Evolutionary conservation across 345 rosid genomes (phyloP), one percentile per base, ranked within the genome.

Genomic region (Hypericum perforatum): DNA sequence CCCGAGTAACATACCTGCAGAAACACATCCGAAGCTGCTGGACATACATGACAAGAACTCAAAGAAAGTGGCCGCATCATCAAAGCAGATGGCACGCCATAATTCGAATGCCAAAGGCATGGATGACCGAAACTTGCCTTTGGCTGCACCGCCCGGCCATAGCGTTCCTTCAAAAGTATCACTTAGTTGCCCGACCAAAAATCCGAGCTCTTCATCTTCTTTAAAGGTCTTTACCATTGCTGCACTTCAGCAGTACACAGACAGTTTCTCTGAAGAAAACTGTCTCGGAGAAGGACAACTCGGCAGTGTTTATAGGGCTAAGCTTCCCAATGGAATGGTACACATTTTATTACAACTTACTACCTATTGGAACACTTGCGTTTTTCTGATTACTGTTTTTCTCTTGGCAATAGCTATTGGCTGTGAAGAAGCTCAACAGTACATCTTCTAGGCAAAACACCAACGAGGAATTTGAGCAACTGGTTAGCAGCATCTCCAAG

Each of bases 241-340:
- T 11, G 74, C 85, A 7, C 95, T 92, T 68, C 98, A 92, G 78
- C 86, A 82, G 60, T 78, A 73, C 66, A 82, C 98, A 41, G 65
- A 78, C 39, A 77, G 86, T 62, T 92, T 88, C 53, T 72, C 87
- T 16, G 85, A 82, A 51, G 90, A 80, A 59, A 84, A 76, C 60
- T 70, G 81, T 47, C 60, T 92, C 38, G 97, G 98, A 41, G 78
- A 85, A 73, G 98, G 94, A 60, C 61, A 69, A 13, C 74, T 88
- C 37, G 89, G 95, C 37, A 74, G 80, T 56, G 82, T 82, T 37
- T 92, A 85, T 59, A 76, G 58, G 76, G 96, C 86, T 2, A 84
- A 75, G 75, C 81, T 88, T 68, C 95, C 89, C 11, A 78, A 78
- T 64, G 82, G 89, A 59, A 81, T 78, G 84, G 98, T 81, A 67